Evolutionary conservation across 2,329 filamentous ascomycete genomes (phyloP).

Genomic region (Colletotrichum brevisporum): DNA sequence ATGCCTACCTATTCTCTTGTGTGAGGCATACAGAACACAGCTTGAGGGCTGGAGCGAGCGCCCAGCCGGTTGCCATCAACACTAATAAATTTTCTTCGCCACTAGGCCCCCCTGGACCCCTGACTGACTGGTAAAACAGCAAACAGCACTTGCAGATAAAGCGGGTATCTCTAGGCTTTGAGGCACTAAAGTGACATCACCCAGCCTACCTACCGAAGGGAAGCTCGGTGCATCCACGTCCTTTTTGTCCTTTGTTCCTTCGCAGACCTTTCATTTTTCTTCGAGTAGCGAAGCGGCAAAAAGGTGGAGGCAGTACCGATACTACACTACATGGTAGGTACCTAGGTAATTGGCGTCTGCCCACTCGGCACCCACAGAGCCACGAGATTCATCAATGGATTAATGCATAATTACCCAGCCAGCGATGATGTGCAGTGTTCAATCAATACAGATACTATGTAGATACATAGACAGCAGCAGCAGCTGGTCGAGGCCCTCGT

Average conservation of each 20-base stretch:
- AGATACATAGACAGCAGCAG: too few relatives aligned
- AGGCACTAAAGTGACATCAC: conserved; percentile 32
- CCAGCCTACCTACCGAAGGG: not conserved
- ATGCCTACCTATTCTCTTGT: too few relatives aligned
- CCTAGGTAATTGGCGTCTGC: not conserved
- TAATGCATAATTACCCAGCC: conserved; percentile 25
- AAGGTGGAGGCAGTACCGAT: not conserved
- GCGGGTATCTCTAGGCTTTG: conserved; percentile 12
- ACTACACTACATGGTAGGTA: too few relatives aligned
- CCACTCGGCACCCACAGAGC: too few relatives aligned
- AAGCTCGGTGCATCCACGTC: conserved; percentile 3
- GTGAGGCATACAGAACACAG: too few relatives aligned
- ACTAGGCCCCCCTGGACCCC: conserved; percentile 14
- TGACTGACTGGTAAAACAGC: conserved; percentile 20
- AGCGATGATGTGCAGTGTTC: conserved; percentile 12
- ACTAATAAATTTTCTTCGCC: not conserved
- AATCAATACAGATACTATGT: not conserved
- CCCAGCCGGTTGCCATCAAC: not conserved
- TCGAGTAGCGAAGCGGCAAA: conserved; percentile 1
- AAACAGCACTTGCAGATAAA: conserved; percentile 38
- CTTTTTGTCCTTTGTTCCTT: conserved; percentile 26
- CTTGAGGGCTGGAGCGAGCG: too few relatives aligned
- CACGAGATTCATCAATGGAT: conserved; percentile 9
- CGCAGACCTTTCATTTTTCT: not conserved
- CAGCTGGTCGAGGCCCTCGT: conserved; percentile 1